Evolutionary conservation across 129 eudicot species (phyloP).

Genomic region (Centaurea solstitialis): DNA sequence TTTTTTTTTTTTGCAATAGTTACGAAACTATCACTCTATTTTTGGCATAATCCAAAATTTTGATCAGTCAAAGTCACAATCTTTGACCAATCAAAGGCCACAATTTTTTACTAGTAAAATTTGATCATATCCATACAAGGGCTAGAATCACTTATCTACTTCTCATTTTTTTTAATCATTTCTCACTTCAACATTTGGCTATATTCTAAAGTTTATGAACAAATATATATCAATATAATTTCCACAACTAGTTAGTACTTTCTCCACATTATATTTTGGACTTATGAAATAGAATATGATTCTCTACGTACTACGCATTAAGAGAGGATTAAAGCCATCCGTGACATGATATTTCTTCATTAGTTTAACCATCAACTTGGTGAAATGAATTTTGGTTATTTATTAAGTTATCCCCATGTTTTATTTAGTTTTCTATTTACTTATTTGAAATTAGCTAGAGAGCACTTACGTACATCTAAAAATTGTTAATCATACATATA

Average conservation of each 20-base stretch:
- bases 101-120: too few species aligned
- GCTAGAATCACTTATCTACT: too few species aligned
- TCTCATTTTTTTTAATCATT: too few species aligned
- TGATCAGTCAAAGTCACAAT: too few species aligned
- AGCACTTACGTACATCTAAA: not conserved
- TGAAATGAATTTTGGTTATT: not conserved
- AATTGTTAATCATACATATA: not conserved
- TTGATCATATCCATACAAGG: too few species aligned
- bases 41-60: too few species aligned
- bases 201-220: not conserved
- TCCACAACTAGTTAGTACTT: not conserved
- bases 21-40: too few species aligned
- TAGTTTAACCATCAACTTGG: not conserved
- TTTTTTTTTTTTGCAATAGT: too few species aligned
- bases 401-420: not conserved
- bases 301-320: not conserved
- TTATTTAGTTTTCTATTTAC: not conserved
- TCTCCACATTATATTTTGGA: not conserved
- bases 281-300: not conserved
- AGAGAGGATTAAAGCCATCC: not conserved
- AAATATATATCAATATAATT: not conserved
- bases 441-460: not conserved
- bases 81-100: too few species aligned
- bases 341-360: not conserved
- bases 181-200: too few species aligned